Conservation (phyloP, 1,284 basidiomycete species). For the Ceratobasidium theobromae region DNA sequence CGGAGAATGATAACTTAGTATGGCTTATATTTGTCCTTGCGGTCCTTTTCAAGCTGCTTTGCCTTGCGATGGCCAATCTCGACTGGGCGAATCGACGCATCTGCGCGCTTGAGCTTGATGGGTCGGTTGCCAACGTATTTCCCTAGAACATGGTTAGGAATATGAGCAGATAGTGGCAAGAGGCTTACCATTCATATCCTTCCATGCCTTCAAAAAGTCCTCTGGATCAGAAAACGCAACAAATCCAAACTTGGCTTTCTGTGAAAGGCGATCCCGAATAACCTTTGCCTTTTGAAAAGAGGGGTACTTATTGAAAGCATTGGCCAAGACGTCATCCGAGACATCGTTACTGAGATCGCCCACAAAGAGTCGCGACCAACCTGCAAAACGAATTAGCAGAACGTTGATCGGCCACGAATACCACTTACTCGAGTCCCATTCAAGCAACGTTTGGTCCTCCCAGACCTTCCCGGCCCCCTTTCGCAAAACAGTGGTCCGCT, state of each 20-base stretch:
- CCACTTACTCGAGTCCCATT: slow-evolving; percentile 93
- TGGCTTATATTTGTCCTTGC: slow-evolving; percentile 72
- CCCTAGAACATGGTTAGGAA: slow-evolving; percentile 51
- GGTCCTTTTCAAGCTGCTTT: slow-evolving; percentile 72
- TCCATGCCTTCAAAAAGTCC: slow-evolving; percentile 98
- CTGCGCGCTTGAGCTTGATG: slow-evolving; percentile 87
- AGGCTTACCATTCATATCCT: slow-evolving; percentile 93
- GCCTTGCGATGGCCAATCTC: slow-evolving; percentile 92
- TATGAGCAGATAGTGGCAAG: neutral
- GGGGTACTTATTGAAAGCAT: slow-evolving; percentile 89
- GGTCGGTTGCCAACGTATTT: slow-evolving; percentile 97
- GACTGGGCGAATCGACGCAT: slow-evolving; percentile 81
- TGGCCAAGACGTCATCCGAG: slow-evolving; percentile 88
- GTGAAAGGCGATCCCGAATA: slow-evolving; percentile 86
- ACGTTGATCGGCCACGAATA: neutral
- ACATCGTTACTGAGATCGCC: slow-evolving; percentile 99
- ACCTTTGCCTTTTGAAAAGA: slow-evolving; percentile 95
- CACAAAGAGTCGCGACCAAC: slow-evolving; percentile 97
- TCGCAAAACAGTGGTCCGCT: slow-evolving; percentile 89
- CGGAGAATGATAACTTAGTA: slow-evolving; percentile 48
- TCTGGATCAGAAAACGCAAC: slow-evolving; percentile 98
- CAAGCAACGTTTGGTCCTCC: slow-evolving; percentile 96
- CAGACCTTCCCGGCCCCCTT: slow-evolving; percentile 95
- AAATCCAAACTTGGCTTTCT: slow-evolving; percentile 96
- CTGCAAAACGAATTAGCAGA: slow-evolving; percentile 47